Evolutionary conservation across 2,329 filamentous ascomycete genomes (phyloP).

Genomic region (Fusarium redolens): DNA sequence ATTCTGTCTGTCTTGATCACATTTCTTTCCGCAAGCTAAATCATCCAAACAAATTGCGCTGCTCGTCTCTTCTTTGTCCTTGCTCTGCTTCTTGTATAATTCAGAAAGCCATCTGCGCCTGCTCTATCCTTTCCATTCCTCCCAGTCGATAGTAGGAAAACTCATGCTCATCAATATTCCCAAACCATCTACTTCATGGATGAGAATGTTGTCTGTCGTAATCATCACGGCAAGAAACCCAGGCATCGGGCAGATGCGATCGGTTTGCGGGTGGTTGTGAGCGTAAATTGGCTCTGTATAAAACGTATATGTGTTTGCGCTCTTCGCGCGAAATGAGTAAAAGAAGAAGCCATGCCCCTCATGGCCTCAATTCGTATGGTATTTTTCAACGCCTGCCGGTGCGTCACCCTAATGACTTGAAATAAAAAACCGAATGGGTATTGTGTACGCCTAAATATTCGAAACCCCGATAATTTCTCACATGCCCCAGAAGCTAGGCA

Average conservation of each 20-base stretch:
- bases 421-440: conserved; percentile 48
- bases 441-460: conserved; percentile 46
- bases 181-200: conserved; percentile 34
- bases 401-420: conserved; percentile 38
- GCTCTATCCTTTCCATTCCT: conserved; percentile 16
- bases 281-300: conserved; percentile 36
- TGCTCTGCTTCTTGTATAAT: conserved; percentile 27
- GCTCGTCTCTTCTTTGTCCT: conserved; percentile 22
- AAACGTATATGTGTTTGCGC: conserved; percentile 44
- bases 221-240: conserved; percentile 37
- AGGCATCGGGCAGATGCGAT: not conserved
- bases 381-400: conserved; percentile 45
- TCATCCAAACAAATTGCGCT: conserved; percentile 10
- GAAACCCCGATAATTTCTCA: conserved; percentile 43
- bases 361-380: conserved; percentile 36
- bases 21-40: conserved; percentile 16
- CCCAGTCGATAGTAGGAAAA: conserved; percentile 19
- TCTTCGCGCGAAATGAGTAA: conserved; percentile 40
- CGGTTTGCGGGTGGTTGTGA: conserved; percentile 23
- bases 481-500: conserved; percentile 52
- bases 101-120: conserved; percentile 37
- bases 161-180: conserved; percentile 25
- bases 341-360: conserved; percentile 30
- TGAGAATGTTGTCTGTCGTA: conserved; percentile 41
- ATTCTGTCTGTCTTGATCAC: conserved; percentile 14